phyloP scores from a whole-genome alignment of 2,329 filamentous ascomycete species.

The Sphaerulina vaccinii region DNA sequence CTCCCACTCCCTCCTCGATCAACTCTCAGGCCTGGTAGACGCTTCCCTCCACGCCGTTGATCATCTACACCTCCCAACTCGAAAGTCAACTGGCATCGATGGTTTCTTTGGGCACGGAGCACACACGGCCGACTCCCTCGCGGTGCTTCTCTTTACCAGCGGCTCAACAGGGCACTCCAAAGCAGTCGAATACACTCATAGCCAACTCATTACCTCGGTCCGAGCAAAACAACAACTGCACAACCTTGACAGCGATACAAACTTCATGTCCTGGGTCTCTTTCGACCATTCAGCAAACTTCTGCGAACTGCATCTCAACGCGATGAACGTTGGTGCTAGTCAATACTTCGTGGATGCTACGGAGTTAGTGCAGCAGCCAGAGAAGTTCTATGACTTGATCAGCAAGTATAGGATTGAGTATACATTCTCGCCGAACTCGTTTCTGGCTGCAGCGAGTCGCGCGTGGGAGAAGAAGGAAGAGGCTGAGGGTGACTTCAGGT shows the following conservation, averaged over 20 bases:
- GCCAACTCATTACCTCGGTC: conserved; percentile 20
- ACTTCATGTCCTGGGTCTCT: conserved; percentile 27
- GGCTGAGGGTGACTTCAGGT: conserved; percentile 13
- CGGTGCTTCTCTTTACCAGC: conserved; percentile 27
- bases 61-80: too few relatives aligned
- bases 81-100: too few relatives aligned
- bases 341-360: conserved; percentile 50
- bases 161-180: conserved; percentile 28
- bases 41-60: too few relatives aligned
- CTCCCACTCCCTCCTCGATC: too few relatives aligned
- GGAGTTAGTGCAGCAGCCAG: conserved; percentile 44
- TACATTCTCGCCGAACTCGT: conserved; percentile 50
- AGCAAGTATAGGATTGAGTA: conserved; percentile 44
- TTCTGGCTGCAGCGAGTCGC: conserved; percentile 31
- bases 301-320: conserved; percentile 53
- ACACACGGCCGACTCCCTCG: too few relatives aligned
- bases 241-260: conserved; percentile 13
- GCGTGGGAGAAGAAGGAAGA: conserved; percentile 12
- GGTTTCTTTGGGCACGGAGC: neutral
- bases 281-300: conserved; percentile 57
- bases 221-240: conserved; percentile 17
- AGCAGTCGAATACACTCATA: conserved; percentile 25
- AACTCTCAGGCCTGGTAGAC: too few relatives aligned
- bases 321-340: conserved; percentile 42
- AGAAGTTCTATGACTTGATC: conserved; percentile 43